phyloP scores from a whole-genome alignment of 306 rosid species.

The Myrica gale region DNA sequence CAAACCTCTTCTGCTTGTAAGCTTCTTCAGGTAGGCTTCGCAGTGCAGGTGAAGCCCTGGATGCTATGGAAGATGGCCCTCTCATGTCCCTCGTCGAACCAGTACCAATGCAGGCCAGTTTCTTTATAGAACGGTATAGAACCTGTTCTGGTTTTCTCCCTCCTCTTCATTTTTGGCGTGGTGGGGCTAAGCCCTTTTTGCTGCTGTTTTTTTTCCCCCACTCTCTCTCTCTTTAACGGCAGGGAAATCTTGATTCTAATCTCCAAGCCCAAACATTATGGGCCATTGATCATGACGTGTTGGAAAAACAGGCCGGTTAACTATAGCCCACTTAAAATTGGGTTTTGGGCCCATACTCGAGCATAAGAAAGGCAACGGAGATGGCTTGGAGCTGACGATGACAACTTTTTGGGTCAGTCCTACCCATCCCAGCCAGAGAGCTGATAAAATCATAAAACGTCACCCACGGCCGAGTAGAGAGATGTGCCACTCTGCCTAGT shows the following conservation, averaged over 20 bases:
- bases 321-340: too few relatives aligned
- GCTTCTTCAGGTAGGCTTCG: conserved; percentile 35
- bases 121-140: background rate
- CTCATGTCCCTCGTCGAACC: conserved; percentile 34
- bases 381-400: background rate
- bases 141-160: background rate
- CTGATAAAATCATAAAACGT: too few relatives aligned
- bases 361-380: background rate
- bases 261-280: background rate
- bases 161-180: background rate
- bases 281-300: background rate
- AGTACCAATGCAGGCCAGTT: background rate
- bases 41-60: conserved; percentile 39
- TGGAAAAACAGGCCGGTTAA: background rate
- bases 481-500: background rate
- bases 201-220: too few relatives aligned
- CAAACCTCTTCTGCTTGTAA: conserved; percentile 6
- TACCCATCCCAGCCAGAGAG: background rate
- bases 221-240: too few relatives aligned
- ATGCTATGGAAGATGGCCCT: conserved; percentile 41
- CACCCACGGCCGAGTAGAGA: background rate
- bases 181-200: too few relatives aligned
- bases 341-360: background rate
- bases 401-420: background rate
- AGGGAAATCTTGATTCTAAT: background rate